Percentiles rank a stretch among this genome's conserved stretches.
phyloP scores from a whole-genome alignment of 257 asterid genomes.

The Solanum corneliomulleri region DNA sequence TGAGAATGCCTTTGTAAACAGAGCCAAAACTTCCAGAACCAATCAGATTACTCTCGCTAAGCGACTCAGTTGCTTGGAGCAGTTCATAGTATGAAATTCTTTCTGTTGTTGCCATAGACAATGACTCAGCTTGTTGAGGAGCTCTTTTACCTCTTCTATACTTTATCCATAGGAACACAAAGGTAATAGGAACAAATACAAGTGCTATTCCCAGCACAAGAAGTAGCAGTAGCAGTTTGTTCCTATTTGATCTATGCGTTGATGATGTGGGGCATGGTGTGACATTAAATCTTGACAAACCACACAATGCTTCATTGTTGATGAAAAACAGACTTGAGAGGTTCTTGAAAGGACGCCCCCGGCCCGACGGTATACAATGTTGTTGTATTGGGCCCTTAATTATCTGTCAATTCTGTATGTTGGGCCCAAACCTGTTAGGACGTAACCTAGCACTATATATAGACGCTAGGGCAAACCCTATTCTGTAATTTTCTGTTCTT shows the following conservation, averaged over 20 bases:
- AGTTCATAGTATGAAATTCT: not conserved
- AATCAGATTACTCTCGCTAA: not conserved
- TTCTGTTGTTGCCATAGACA: not conserved
- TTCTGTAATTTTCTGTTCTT: no score
- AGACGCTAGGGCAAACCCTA: no score
- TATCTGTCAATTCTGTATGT: no score
- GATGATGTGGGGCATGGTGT: not conserved
- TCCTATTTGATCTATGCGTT: not conserved
- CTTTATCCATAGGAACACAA: not conserved
- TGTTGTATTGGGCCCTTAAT: no score
- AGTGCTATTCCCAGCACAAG: not conserved
- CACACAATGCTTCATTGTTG: not conserved
- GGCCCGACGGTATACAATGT: no score
- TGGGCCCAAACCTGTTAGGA: no score
- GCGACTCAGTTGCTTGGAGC: not conserved
- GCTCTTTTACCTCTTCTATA: not conserved
- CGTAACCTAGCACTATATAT: no score
- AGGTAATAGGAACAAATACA: not conserved
- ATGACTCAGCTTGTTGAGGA: not conserved
- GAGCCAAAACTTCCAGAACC: not conserved
- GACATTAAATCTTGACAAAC: not conserved
- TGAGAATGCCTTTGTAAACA: not conserved
- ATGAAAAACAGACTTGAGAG: not conserved
- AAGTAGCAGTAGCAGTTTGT: rapidly evolving
- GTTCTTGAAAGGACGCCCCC: not conserved